phyloP scores from a whole-genome alignment of 306 rosid genomes.

The Comarum palustre region DNA sequence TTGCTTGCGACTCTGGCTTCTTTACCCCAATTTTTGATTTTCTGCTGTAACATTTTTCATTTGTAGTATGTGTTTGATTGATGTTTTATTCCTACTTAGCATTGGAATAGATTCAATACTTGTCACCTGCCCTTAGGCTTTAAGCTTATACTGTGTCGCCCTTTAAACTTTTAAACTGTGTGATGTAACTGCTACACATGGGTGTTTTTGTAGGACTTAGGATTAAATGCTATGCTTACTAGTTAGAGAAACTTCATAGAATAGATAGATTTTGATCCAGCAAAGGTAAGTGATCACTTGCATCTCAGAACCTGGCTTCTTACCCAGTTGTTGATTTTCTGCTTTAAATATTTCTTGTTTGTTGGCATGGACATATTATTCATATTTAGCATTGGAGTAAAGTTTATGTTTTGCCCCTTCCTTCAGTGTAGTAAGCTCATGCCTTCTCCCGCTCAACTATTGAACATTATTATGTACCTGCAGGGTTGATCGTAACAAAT shows the following conservation, averaged over 20 bases:
- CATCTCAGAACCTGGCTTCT: not conserved
- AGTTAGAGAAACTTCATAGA: not conserved
- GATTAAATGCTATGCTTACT: not conserved
- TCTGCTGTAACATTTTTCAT: not conserved
- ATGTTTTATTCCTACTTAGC: not conserved
- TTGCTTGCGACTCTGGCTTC: not conserved
- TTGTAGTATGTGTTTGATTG: not conserved
- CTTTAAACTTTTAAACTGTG: not conserved
- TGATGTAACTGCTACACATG: not conserved
- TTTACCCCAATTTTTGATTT: not conserved
- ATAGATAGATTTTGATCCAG: not conserved
- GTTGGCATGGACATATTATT: not conserved
- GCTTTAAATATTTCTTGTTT: not conserved
- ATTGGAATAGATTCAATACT: not conserved
- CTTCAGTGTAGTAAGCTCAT: not conserved
- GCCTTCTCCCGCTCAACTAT: not conserved
- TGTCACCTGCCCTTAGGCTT: not conserved
- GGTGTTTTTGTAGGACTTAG: not conserved
- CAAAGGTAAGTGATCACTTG: not conserved
- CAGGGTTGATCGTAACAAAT: conserved; percentile 96
- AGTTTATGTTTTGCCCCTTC: not conserved
- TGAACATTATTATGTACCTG: conserved; percentile 35
- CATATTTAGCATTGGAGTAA: not conserved
- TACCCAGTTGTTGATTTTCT: not conserved
- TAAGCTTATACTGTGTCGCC: not conserved